phyloP scores from a whole-genome alignment of 2,329 filamentous ascomycete genomes.

The Colletotrichum nymphaeae region DNA sequence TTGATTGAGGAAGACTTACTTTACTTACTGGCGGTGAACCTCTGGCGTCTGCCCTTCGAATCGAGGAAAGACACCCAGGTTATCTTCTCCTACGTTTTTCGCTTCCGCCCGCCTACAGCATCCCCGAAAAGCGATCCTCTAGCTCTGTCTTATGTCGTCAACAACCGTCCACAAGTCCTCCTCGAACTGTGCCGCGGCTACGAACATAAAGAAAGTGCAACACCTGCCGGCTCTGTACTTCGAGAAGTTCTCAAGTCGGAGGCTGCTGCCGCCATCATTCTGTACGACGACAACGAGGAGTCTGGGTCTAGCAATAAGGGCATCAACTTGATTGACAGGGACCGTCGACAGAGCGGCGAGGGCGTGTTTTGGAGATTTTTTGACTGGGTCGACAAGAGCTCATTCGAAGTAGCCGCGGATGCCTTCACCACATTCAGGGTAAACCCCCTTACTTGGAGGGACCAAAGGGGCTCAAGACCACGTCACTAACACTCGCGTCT shows the following conservation, averaged over 20 bases:
- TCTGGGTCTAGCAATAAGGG: conserved; percentile 79
- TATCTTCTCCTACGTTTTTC: conserved; percentile 94
- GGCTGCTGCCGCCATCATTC: conserved; percentile 87
- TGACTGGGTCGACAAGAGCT: conserved; percentile 95
- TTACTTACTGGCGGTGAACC: conserved; percentile 82
- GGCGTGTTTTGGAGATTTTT: conserved; percentile 98
- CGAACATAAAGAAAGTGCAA: conserved; percentile 89
- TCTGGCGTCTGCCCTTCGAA: conserved; percentile 92
- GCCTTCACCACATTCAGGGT: conserved; percentile 98
- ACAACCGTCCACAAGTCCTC: conserved; percentile 86
- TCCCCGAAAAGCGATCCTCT: conserved; percentile 80
- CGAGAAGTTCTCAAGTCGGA: conserved; percentile 92
- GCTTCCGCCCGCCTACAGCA: conserved; percentile 80
- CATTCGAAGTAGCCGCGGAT: conserved; percentile 96
- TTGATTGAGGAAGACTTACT: conserved; percentile 92
- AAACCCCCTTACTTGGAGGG: conserved; percentile 45
- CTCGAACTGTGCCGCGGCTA: conserved; percentile 91
- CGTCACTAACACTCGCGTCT: not conserved
- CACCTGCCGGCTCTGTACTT: conserved; percentile 89
- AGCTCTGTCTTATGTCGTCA: conserved; percentile 89
- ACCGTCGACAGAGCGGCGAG: conserved; percentile 78
- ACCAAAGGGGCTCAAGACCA: conserved; percentile 1
- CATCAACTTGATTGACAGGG: conserved; percentile 80
- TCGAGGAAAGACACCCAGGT: conserved; percentile 95
- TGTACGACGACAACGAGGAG: conserved; percentile 88